A percentile compares a stretch with the other conserved stretches of the same genome.
Evolutionary conservation across 2,329 filamentous ascomycete genomes (phyloP).

Genomic region (Penicillium corylophilum): DNA sequence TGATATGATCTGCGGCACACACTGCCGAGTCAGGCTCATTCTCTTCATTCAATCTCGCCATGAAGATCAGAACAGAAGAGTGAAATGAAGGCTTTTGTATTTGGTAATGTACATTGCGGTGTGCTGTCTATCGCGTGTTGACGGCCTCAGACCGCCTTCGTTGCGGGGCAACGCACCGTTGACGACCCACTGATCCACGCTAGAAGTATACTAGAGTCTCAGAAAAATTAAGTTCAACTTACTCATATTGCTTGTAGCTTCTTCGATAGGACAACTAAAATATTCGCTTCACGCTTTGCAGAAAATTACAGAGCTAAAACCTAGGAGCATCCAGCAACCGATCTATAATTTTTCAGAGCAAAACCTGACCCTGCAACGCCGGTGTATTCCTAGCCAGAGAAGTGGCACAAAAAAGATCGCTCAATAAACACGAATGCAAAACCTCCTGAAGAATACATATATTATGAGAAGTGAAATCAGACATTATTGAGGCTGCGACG

Average conservation of each 20-base stretch:
- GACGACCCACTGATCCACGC: not conserved
- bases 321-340: not conserved
- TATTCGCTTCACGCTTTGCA: not conserved
- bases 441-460: slow-evolving; percentile 15
- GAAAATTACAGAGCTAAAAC: not conserved
- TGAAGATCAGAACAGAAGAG: slow-evolving; percentile 3
- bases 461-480: slow-evolving; percentile 9
- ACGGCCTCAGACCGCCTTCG: slow-evolving; percentile 17
- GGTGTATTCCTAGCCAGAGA: not conserved
- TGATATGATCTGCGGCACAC: slow-evolving; percentile 17
- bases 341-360: not conserved
- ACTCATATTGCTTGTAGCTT: not conserved
- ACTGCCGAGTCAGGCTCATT: slow-evolving; percentile 4
- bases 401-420: not conserved
- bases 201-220: not conserved
- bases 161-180: slow-evolving; percentile 15
- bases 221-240: not conserved
- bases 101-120: not conserved
- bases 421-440: slow-evolving; percentile 10
- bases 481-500: slow-evolving; percentile 23
- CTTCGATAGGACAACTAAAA: not conserved
- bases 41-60: slow-evolving; percentile 20
- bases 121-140: slow-evolving; percentile 1
- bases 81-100: not conserved
- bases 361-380: not conserved